These are phyloP conservation scores for Sordariomycetes sp. DNA, from an alignment of 2,329 filamentous ascomycete genomes.

Conservation along the genomic window DNA sequence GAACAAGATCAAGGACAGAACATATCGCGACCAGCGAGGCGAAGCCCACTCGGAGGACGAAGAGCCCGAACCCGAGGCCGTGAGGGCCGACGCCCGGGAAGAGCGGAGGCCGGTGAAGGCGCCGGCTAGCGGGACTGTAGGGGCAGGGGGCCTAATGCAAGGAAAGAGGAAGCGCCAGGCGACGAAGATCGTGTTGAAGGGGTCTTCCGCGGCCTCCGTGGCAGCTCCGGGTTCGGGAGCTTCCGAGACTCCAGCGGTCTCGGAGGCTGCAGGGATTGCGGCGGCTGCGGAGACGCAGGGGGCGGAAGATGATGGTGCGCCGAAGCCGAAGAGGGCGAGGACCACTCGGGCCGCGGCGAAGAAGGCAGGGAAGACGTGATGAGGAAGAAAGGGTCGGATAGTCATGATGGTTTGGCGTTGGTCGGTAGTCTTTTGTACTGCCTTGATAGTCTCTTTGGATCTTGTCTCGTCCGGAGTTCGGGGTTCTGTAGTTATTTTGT, in stretches of 20 bases:
- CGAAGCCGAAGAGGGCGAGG: not conserved
- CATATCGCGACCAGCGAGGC: not conserved
- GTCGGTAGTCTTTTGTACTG: not conserved
- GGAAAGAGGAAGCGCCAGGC: not conserved
- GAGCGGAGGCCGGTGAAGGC: no score
- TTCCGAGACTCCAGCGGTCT: no score
- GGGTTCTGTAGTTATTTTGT: no score
- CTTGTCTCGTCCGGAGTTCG: no score
- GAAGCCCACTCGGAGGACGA: not conserved
- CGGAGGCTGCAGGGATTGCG: not conserved
- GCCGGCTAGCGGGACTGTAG: no score
- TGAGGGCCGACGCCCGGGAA: not conserved
- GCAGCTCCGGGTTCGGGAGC: no score
- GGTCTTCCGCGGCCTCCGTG: no score
- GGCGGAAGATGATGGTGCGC: not conserved
- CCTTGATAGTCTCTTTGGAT: no score
- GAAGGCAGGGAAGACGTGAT: not conserved
- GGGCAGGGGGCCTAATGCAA: no score
- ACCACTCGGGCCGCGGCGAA: not conserved
- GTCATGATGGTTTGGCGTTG: not conserved
- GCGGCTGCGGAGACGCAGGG: not conserved
- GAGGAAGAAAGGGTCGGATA: not conserved
- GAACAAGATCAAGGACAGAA: not conserved
- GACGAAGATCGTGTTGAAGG: not conserved
- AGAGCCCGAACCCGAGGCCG: not conserved